phyloP scores from a whole-genome alignment of 306 rosid species.

The Medicago arabica region DNA sequence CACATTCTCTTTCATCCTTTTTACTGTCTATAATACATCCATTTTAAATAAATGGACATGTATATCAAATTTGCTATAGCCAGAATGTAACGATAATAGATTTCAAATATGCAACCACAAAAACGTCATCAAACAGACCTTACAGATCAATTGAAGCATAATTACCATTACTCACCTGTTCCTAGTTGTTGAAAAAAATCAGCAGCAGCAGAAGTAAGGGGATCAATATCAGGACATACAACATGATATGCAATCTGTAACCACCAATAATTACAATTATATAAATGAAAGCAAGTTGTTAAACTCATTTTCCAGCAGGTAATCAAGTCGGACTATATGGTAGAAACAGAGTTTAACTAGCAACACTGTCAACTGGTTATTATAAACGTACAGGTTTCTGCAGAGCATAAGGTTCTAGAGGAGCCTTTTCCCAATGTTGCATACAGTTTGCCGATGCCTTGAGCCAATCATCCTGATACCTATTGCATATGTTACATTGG shows the following conservation, averaged over 20 bases:
- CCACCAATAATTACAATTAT: conserved; percentile 42
- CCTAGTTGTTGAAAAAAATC: conserved; percentile 99
- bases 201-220: conserved; percentile 89
- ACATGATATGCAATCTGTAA: conserved; percentile 84
- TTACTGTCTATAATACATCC: conserved; percentile 14
- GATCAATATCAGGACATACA: conserved; percentile 95
- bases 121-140: conserved; percentile 36
- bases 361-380: conserved; percentile 34
- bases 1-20: conserved; percentile 22
- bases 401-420: conserved; percentile 92
- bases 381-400: conserved; percentile 81
- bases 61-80: conserved; percentile 13
- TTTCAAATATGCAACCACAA: conserved; percentile 12
- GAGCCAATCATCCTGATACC: conserved; percentile 99
- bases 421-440: conserved; percentile 98
- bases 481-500: conserved; percentile 40
- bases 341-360: conserved; percentile 23
- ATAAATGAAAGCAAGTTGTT: conserved; percentile 32
- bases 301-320: conserved; percentile 19
- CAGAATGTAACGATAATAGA: conserved; percentile 10
- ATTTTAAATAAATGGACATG: conserved; percentile 20
- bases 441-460: conserved; percentile 84
- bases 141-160: conserved; percentile 27
- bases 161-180: conserved; percentile 68
- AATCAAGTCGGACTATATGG: conserved; percentile 18